Evolutionary conservation across 2,329 filamentous ascomycete genomes (phyloP).

Genomic region (Pseudogymnoascus sp.): DNA sequence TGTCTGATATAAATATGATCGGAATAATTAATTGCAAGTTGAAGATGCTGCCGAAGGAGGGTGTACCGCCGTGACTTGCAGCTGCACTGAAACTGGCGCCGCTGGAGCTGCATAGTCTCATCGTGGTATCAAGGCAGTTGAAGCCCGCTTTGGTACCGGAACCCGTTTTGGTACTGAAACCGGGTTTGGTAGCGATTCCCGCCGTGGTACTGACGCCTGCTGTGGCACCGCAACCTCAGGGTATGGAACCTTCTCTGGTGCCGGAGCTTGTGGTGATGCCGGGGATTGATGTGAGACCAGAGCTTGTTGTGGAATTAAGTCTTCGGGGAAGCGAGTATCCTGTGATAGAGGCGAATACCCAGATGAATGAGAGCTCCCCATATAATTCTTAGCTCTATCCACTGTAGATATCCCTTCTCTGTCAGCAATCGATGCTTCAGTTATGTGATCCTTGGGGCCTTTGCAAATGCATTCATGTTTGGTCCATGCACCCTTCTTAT

Average conservation of each 20-base stretch:
- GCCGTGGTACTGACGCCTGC: background rate
- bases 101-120: background rate
- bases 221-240: background rate
- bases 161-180: background rate
- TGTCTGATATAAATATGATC: background rate
- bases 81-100: background rate
- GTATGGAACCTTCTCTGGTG: background rate
- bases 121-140: background rate
- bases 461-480: background rate
- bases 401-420: background rate
- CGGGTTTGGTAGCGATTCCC: background rate
- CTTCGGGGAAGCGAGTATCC: background rate
- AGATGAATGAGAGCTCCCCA: background rate
- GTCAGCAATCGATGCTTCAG: background rate
- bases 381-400: background rate
- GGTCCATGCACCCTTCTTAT: background rate
- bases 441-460: background rate
- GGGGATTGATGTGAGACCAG: background rate
- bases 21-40: background rate
- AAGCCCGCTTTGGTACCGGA: background rate
- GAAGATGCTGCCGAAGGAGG: background rate
- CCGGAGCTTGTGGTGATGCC: background rate
- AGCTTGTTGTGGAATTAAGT: background rate
- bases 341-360: background rate
- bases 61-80: background rate